These are phyloP conservation scores for Fusarium sp. DNA, from an alignment of 2,329 filamentous ascomycete genomes.

Conservation along the genomic window DNA sequence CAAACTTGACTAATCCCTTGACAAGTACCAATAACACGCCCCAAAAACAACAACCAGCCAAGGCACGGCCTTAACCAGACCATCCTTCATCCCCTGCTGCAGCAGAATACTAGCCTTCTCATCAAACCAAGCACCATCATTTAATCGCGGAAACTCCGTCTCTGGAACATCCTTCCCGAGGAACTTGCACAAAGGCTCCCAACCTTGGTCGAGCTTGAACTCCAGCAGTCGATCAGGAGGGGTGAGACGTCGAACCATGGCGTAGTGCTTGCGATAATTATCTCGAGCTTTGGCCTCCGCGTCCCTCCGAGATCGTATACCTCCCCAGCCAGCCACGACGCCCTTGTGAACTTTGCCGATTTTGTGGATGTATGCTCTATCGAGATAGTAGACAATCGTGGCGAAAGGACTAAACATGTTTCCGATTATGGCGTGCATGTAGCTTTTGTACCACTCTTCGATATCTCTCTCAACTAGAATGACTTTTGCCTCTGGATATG, in stretches of 20 bases:
- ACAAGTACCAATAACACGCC: neutral
- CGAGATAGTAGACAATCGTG: conserved; percentile 7
- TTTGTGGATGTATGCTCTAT: neutral
- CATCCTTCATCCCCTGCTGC: too few species aligned
- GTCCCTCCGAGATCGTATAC: conserved; percentile 5
- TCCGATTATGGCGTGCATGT: conserved; percentile 14
- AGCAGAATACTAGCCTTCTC: too few species aligned
- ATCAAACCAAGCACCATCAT: conserved; percentile 42
- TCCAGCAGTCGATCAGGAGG: neutral
- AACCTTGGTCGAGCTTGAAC: conserved; percentile 52
- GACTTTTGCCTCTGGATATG: conserved; percentile 24
- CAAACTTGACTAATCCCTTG: neutral
- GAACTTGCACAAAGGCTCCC: conserved; percentile 55
- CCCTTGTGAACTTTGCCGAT: neutral
- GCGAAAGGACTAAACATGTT: neutral
- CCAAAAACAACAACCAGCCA: too few species aligned
- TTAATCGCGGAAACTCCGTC: conserved; percentile 44
- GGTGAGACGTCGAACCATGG: neutral
- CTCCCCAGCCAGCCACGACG: conserved; percentile 15
- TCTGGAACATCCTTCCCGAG: conserved; percentile 52
- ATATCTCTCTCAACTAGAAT: conserved; percentile 16
- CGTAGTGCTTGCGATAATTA: conserved; percentile 19
- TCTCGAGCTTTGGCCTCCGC: conserved; percentile 10
- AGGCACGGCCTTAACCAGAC: too few species aligned
- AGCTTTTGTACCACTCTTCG: conserved; percentile 19